Base-by-base conservation (phyloP, 768 basidiomycete species). In the Suillus discolor region DNA sequence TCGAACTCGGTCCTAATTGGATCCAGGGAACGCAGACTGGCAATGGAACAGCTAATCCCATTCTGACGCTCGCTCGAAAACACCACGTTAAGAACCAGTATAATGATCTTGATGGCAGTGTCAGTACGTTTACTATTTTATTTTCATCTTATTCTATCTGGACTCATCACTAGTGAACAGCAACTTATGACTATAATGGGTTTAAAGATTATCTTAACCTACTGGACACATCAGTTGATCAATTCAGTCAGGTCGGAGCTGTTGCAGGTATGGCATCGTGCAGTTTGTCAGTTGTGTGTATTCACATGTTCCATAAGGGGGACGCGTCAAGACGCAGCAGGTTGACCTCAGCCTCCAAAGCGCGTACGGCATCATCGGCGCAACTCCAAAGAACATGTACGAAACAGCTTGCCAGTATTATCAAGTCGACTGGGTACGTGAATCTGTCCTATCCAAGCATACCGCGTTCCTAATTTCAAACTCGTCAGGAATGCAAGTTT, bases 1-100 rank as follows among this genome's bases (percentile, higher is more conserved):
- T 91, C 36, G 89, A 91, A 72, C 72, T 80, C 36, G 87, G 87
- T 49, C 80, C 88, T 8, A 88, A 87, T 67, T 89, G 88, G 87
- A 77, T 89, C 39, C 87, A 85, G 63, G 85, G 84, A 31, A 82
- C 82, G 0, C 85, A 85, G 65, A 71, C 75, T 2, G 82, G 78
- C 2, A 69, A 79, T 41, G 87, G 86, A 3, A 78, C 81, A 28
- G 78, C 80, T 7, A 91, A 91, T 70, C 89, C 90, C 1, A 85
- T 91, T 18, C 84, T 83, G 72, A 74, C 75, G 23, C 78, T 91
- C 57, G 87, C 85, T 31, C 77, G 81, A 71, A 87, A 88, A 68
- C 83, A 89, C 68, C 79, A 81, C 38, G 66, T 89, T 23, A 76
- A 76, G 62, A 84, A 83, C 0, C 78, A 73, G 45, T 75, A 75